A percentile compares a stretch with the other conserved stretches of the same genome.
These are phyloP conservation scores for Spathaspora sp. DNA, from an alignment of 1,139 yeast genomes.

Conservation along the genomic window DNA sequence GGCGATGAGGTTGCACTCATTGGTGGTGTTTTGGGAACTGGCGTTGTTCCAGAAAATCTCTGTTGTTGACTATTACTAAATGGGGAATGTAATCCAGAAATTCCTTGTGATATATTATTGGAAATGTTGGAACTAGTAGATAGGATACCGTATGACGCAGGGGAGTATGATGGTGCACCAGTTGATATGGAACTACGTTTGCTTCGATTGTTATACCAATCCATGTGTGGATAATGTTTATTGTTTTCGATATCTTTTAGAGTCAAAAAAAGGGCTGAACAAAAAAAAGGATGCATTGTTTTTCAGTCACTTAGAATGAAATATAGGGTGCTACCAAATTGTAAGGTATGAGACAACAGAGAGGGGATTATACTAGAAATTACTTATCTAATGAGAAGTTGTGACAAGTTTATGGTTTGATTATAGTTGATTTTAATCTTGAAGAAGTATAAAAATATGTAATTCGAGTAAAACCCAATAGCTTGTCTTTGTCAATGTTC, in stretches of 20 bases:
- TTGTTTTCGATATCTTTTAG: not conserved
- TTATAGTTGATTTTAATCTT: too few species aligned
- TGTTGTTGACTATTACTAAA: conserved; percentile 3
- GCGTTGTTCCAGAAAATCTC: not conserved
- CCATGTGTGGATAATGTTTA: conserved; percentile 13
- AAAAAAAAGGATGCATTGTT: not conserved
- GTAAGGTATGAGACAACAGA: too few species aligned
- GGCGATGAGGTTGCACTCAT: conserved; percentile 5
- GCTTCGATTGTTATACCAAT: conserved; percentile 17
- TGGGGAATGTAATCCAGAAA: conserved; percentile 1
- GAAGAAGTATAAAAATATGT: too few species aligned
- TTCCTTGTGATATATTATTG: not conserved
- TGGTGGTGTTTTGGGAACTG: conserved; percentile 7
- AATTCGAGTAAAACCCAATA: too few species aligned
- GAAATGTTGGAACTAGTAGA: conserved; percentile 3
- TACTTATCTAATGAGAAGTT: not conserved
- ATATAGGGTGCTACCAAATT: not conserved
- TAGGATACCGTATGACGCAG: conserved; percentile 9
- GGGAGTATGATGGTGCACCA: conserved; percentile 13
- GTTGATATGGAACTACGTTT: conserved; percentile 17
- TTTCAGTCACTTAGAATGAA: not conserved
- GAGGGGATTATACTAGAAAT: not conserved
- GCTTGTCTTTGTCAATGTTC: too few species aligned
- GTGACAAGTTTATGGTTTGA: too few species aligned
- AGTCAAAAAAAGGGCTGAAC: not conserved